These are phyloP conservation scores for Ensete ventricosum DNA, from an alignment of 176 grass and related monocot species.

Conservation along the genomic window DNA sequence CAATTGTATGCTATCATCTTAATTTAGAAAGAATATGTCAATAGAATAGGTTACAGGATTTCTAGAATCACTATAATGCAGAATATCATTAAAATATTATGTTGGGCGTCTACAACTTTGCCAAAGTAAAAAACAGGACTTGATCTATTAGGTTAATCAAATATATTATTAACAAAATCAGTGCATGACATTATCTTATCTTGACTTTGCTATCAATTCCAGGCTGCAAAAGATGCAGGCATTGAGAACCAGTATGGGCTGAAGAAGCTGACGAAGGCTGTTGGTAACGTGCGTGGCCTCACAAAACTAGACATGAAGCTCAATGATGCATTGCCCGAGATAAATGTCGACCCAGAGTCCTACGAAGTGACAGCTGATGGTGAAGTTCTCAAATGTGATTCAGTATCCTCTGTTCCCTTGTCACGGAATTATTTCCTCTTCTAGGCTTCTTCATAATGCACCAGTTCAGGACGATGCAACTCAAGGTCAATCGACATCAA, in stretches of 20 bases:
- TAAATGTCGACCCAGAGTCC: conserved; percentile 69
- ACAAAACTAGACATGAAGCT: conserved; percentile 88
- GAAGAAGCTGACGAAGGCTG: conserved; percentile 67
- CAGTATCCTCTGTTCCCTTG: conserved; percentile 49
- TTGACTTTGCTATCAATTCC: conserved; percentile 13
- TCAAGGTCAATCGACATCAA: no score
- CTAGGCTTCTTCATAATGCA: conserved; percentile 17
- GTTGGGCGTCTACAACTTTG: not conserved
- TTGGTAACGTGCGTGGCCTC: conserved; percentile 42
- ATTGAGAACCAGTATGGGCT: conserved; percentile 48
- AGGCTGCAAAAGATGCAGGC: conserved; percentile 65
- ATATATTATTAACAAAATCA: no score
- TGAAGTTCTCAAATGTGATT: conserved; percentile 49
- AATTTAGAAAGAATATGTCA: not conserved
- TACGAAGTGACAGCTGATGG: conserved; percentile 70
- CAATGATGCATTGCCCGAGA: conserved; percentile 66
- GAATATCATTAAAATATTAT: not conserved
- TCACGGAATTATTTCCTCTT: conserved; percentile 94
- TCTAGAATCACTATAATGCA: not conserved
- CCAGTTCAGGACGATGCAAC: no score
- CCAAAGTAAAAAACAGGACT: not conserved
- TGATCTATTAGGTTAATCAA: no score
- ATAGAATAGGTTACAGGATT: not conserved
- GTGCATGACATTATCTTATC: not conserved
- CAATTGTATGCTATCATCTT: not conserved